Conservation (phyloP, 306 rosid species). For the Pachyrhizus erosus region DNA sequence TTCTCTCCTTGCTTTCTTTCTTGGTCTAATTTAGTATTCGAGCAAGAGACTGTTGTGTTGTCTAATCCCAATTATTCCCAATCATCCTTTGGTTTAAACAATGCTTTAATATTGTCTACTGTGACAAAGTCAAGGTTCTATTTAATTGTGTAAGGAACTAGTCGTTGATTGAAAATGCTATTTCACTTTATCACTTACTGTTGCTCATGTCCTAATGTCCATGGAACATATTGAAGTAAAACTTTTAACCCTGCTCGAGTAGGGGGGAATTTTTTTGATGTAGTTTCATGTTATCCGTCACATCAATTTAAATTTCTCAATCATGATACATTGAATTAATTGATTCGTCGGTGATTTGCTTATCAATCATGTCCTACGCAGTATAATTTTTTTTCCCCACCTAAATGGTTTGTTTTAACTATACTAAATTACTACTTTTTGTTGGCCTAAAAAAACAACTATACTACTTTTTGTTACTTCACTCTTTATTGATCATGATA, state of each 20-base stretch:
- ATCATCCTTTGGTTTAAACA: constrained; percentile 47
- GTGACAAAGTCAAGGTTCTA: constrained; percentile 60
- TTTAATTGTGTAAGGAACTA: constrained; percentile 51
- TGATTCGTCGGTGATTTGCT: constrained; percentile 74
- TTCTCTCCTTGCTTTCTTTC: background rate
- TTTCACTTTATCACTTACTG: background rate
- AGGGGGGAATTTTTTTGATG: background rate
- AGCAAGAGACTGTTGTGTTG: constrained; percentile 34
- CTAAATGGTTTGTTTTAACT: constrained; percentile 6
- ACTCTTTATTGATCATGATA: background rate
- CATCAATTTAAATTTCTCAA: constrained; percentile 47
- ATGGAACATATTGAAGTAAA: background rate
- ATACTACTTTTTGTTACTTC: background rate
- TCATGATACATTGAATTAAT: constrained; percentile 51
- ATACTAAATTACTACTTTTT: background rate
- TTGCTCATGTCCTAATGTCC: background rate
- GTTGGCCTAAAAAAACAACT: background rate
- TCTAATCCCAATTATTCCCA: constrained; percentile 52
- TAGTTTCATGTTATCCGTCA: constrained; percentile 17
- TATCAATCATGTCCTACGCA: constrained; percentile 47
- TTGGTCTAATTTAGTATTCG: constrained; percentile 36
- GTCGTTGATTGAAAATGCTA: constrained; percentile 16
- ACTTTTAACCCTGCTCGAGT: background rate
- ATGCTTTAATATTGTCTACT: constrained; percentile 31
- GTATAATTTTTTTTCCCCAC: background rate